These are phyloP conservation scores for Pyrenopolyporus hunteri DNA, from an alignment of 495 filamentous ascomycete species.

Conservation along the genomic window DNA sequence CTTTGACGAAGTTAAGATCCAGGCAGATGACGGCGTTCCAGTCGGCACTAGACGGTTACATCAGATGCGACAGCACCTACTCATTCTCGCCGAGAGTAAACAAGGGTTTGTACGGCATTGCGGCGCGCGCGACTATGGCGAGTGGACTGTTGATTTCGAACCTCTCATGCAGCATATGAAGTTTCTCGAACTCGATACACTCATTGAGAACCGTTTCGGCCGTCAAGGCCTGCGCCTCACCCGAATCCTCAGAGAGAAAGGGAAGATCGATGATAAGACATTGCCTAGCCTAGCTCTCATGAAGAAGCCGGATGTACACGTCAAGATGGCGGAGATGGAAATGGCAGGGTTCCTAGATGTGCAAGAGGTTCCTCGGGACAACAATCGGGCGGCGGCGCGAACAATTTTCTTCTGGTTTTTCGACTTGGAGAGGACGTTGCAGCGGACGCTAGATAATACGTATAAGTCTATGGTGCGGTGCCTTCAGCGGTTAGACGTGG, in stretches of 20 bases:
- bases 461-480: slow-evolving; percentile 91
- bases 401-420: slow-evolving; percentile 92
- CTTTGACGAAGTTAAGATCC: slow-evolving; percentile 31
- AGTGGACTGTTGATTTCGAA: slow-evolving; percentile 82
- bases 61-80: slow-evolving; percentile 70
- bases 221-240: slow-evolving; percentile 75
- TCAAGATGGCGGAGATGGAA: slow-evolving; percentile 80
- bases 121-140: slow-evolving; percentile 60
- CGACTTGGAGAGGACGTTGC: slow-evolving; percentile 71
- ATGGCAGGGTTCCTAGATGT: slow-evolving; percentile 81
- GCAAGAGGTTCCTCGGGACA: slow-evolving; percentile 90
- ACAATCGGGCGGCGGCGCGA: slow-evolving; percentile 72
- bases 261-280: slow-evolving; percentile 90
- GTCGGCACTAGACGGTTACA: slow-evolving; percentile 62
- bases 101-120: slow-evolving; percentile 69
- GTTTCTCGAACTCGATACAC: slow-evolving; percentile 75
- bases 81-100: slow-evolving; percentile 73
- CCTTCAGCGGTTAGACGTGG: slow-evolving; percentile 74
- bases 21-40: slow-evolving; percentile 41
- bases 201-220: slow-evolving; percentile 78
- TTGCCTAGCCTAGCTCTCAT: slow-evolving; percentile 75
- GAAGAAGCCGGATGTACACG: slow-evolving; percentile 78
- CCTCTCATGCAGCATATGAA: slow-evolving; percentile 69
- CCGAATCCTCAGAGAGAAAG: slow-evolving; percentile 80
- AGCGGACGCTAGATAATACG: slow-evolving; percentile 70